Conservation (phyloP, 108 stramenopile genomes). For the Cyclotella cryptica region DNA sequence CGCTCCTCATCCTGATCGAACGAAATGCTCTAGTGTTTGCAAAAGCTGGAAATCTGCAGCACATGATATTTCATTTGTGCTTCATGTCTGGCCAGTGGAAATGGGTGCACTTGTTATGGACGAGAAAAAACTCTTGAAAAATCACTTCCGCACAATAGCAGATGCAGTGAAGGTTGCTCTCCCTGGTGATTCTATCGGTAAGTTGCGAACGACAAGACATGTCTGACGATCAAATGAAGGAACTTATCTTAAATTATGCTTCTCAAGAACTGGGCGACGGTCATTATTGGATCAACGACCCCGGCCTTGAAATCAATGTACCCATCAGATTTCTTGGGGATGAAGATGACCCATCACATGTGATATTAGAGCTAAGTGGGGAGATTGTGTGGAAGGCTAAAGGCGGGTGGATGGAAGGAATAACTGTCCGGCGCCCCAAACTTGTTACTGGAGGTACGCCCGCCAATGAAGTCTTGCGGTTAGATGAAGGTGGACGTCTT, state of each 20-base stretch:
- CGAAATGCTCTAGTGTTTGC: slow-evolving; percentile 59
- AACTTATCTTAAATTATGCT: neutral
- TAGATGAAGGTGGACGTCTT: slow-evolving; percentile 56
- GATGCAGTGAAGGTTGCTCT: slow-evolving; percentile 71
- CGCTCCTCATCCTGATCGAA: slow-evolving; percentile 74
- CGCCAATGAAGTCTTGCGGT: slow-evolving; percentile 56
- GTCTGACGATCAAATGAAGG: neutral
- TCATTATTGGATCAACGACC: slow-evolving; percentile 84
- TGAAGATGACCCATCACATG: slow-evolving; percentile 82
- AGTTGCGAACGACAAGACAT: neutral
- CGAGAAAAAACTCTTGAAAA: slow-evolving; percentile 60
- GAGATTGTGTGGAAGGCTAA: slow-evolving; percentile 65
- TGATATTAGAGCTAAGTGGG: slow-evolving; percentile 85
- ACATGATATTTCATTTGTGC: slow-evolving; percentile 72
- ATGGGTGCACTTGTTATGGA: slow-evolving; percentile 76
- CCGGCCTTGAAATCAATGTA: slow-evolving; percentile 61
- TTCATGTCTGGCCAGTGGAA: slow-evolving; percentile 86
- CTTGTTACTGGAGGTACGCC: slow-evolving; percentile 47
- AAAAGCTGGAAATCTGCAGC: slow-evolving; percentile 76
- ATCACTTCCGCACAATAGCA: slow-evolving; percentile 73
- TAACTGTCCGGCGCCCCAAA: slow-evolving; percentile 82
- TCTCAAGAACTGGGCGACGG: slow-evolving; percentile 78
- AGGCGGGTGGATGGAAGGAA: slow-evolving; percentile 85
- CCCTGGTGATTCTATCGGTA: slow-evolving; percentile 86
- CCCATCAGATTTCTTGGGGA: slow-evolving; percentile 83